Evolutionary conservation across 345 rosid genomes (phyloP).

Genomic region (Mangifera indica): DNA sequence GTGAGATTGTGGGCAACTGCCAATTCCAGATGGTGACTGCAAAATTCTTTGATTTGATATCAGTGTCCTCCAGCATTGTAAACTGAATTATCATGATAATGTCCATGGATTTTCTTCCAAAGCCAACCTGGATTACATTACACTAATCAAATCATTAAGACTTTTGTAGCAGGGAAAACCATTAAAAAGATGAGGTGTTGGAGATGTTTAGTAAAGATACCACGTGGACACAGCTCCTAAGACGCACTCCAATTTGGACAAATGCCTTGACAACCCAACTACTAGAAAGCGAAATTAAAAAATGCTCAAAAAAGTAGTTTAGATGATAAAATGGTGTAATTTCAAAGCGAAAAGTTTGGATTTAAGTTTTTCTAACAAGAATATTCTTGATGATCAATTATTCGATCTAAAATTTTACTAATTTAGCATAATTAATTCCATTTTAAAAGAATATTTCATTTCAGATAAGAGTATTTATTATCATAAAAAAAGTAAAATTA

Average conservation of each 20-base stretch:
- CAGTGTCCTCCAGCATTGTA: neutral
- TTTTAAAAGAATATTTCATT: too few relatives aligned
- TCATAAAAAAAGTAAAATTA: too few relatives aligned
- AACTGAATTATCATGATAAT: neutral
- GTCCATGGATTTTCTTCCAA: neutral
- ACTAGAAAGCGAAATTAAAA: neutral
- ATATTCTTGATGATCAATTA: too few relatives aligned
- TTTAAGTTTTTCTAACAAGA: too few relatives aligned
- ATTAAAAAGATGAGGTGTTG: neutral
- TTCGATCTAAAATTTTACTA: too few relatives aligned
- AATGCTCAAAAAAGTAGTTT: too few relatives aligned
- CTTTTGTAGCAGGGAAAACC: neutral
- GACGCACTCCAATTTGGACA: too few relatives aligned
- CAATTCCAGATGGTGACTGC: too few relatives aligned
- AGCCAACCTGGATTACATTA: slow-evolving; percentile 12
- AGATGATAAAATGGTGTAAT: too few relatives aligned
- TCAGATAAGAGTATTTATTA: too few relatives aligned
- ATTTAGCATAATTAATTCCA: too few relatives aligned
- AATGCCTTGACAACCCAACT: neutral
- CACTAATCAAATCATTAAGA: neutral
- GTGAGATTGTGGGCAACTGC: neutral
- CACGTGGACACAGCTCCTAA: neutral
- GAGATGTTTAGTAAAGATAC: neutral
- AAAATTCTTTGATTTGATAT: neutral
- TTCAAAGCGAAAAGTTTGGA: too few relatives aligned